phyloP scores from a whole-genome alignment of 2,329 filamentous ascomycete genomes.

The Rhinocladiella similis region DNA sequence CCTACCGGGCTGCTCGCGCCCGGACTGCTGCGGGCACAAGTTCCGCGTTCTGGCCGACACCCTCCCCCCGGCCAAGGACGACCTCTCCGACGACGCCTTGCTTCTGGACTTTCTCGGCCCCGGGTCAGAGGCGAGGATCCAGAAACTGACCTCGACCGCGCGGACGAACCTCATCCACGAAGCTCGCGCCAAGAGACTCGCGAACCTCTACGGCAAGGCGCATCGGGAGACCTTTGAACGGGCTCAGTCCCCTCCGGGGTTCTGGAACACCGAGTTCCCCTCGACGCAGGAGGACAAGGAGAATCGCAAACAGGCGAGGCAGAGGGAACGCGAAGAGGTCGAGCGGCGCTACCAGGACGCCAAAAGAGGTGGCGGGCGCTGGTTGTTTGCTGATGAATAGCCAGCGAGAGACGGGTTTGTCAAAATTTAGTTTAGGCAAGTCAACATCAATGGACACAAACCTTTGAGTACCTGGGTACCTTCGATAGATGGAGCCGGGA shows the following conservation, averaged over 20 bases:
- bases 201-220: constrained; percentile 68
- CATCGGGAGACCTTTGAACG: constrained; percentile 75
- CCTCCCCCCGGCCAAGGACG: constrained; percentile 26
- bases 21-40: constrained; percentile 72
- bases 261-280: constrained; percentile 89
- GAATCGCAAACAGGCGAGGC: constrained; percentile 65
- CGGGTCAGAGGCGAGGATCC: constrained; percentile 47
- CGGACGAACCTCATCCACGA: constrained; percentile 68
- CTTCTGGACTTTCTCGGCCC: constrained; percentile 33
- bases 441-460: too few relatives aligned
- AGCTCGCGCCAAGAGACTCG: constrained; percentile 71
- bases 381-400: constrained; percentile 30
- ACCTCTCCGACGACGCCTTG: constrained; percentile 37
- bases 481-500: too few relatives aligned
- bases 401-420: background rate
- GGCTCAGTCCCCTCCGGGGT: constrained; percentile 75
- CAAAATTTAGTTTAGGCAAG: too few relatives aligned
- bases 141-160: constrained; percentile 50
- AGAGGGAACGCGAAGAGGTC: constrained; percentile 64
- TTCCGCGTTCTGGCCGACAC: constrained; percentile 65
- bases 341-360: constrained; percentile 78
- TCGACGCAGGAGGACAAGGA: constrained; percentile 75
- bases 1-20: constrained; percentile 71
- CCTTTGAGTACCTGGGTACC: too few relatives aligned
- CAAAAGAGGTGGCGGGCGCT: constrained; percentile 52